phyloP scores from a whole-genome alignment of 345 rosid genomes.

The Nasturtium officinale region DNA sequence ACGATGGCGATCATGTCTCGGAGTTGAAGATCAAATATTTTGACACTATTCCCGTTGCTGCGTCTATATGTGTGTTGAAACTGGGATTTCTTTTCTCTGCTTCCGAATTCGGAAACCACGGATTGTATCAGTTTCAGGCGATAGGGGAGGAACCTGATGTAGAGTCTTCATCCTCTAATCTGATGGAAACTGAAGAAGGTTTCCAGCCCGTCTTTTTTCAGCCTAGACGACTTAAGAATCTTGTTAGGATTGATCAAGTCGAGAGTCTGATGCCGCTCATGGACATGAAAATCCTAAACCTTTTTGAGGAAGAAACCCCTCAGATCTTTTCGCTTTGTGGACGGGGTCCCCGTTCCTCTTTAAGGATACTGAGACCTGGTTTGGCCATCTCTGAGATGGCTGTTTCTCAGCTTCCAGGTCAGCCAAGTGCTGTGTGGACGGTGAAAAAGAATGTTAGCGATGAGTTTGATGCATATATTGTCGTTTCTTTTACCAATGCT shows the following conservation, averaged over 20 bases:
- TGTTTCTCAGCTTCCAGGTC: constrained; percentile 98
- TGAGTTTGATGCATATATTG: constrained; percentile 97
- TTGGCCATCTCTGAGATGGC: constrained; percentile 98
- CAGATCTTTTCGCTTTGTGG: constrained; percentile 93
- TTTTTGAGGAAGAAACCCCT: constrained; percentile 98
- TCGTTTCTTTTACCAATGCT: constrained; percentile 94
- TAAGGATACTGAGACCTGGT: constrained; percentile 91
- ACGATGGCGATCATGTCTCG: constrained; percentile 66
- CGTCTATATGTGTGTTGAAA: constrained; percentile 89
- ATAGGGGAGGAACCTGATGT: constrained; percentile 91
- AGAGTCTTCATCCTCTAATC: constrained; percentile 82
- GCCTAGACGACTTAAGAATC: constrained; percentile 90
- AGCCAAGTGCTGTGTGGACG: constrained; percentile 99
- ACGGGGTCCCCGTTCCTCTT: constrained; percentile 92
- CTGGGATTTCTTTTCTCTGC: constrained; percentile 89
- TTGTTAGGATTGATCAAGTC: constrained; percentile 91
- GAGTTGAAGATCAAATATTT: constrained; percentile 95
- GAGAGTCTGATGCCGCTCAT: constrained; percentile 97
- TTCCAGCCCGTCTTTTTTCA: constrained; percentile 94
- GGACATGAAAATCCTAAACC: constrained; percentile 91
- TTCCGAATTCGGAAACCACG: constrained; percentile 97
- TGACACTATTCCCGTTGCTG: constrained; percentile 86
- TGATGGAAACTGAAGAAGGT: constrained; percentile 98
- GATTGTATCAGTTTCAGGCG: constrained; percentile 88
- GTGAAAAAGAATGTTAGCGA: constrained; percentile 87